phyloP scores from a whole-genome alignment of 192 early-diverging fungal genomes.

The Coemansia sp. region DNA sequence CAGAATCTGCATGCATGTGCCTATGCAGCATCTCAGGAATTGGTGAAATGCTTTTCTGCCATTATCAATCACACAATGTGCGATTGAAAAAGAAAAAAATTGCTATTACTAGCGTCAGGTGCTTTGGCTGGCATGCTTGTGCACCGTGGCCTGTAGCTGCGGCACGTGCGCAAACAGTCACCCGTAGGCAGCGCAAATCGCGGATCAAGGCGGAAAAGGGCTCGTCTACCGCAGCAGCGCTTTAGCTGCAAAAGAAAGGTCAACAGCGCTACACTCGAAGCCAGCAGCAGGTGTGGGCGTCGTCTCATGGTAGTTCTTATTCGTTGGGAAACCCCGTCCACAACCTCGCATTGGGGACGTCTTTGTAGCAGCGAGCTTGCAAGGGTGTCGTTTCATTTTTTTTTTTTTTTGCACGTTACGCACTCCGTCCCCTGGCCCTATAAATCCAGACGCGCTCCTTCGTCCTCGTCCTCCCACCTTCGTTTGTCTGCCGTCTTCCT shows the following conservation, averaged over 20 bases:
- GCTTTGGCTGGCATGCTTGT: not conserved
- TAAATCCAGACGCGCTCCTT: not conserved
- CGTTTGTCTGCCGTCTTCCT: not conserved
- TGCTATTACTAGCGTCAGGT: not conserved
- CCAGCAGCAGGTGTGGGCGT: not conserved
- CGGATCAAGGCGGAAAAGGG: not conserved
- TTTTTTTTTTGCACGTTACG: not conserved
- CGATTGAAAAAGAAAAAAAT: not conserved
- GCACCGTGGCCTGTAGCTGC: not conserved
- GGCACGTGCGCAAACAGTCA: constrained; percentile 2
- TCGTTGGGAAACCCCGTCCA: not conserved
- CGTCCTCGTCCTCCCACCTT: not conserved
- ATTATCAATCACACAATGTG: not conserved
- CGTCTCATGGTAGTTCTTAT: not conserved
- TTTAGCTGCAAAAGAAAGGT: not conserved
- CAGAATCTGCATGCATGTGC: not conserved
- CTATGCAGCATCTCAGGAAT: not conserved
- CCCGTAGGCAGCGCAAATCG: not conserved
- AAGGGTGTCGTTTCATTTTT: not conserved
- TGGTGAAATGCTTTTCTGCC: not conserved
- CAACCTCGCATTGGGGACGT: not conserved
- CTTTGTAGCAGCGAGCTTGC: not conserved
- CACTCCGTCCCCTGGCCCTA: not conserved
- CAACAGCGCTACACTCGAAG: not conserved
- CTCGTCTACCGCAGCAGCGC: not conserved